phyloP scores from a whole-genome alignment of 2,329 filamentous ascomycete genomes.

The Eurotiales sp. region DNA sequence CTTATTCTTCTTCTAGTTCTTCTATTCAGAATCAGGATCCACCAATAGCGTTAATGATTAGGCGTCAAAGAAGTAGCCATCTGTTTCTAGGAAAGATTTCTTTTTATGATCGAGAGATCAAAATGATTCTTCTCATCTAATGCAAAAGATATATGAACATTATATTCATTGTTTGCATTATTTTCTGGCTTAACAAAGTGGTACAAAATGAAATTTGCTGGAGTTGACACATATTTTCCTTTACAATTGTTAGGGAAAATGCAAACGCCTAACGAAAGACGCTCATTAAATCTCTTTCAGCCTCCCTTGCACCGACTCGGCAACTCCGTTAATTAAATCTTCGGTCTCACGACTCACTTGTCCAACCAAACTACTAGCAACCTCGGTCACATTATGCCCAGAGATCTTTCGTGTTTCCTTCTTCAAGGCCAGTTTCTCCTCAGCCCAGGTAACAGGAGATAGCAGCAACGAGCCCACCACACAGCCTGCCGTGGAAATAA shows the following conservation, averaged over 20 bases:
- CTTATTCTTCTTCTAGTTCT: neutral
- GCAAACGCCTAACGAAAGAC: neutral
- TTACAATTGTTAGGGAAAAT: neutral
- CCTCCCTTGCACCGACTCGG: neutral
- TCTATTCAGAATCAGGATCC: no score
- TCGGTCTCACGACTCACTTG: neutral
- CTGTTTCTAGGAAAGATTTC: no score
- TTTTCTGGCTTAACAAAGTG: no score
- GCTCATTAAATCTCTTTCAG: neutral
- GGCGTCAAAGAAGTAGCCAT: no score
- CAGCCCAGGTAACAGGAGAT: conserved; percentile 50
- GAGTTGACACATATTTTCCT: neutral
- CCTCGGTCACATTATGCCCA: conserved; percentile 11
- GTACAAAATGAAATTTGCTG: no score
- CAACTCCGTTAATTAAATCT: conserved; percentile 1
- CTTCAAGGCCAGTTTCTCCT: conserved; percentile 34
- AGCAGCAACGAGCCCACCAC: conserved; percentile 54
- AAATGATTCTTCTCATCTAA: neutral
- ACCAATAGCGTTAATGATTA: no score
- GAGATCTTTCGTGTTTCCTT: neutral
- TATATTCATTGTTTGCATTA: neutral
- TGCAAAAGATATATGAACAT: neutral
- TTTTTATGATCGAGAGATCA: no score
- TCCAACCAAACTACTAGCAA: neutral
- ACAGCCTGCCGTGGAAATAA: conserved; percentile 62